Conservation (phyloP, 1,139 yeast genomes). For the Hansenula sp. region DNA sequence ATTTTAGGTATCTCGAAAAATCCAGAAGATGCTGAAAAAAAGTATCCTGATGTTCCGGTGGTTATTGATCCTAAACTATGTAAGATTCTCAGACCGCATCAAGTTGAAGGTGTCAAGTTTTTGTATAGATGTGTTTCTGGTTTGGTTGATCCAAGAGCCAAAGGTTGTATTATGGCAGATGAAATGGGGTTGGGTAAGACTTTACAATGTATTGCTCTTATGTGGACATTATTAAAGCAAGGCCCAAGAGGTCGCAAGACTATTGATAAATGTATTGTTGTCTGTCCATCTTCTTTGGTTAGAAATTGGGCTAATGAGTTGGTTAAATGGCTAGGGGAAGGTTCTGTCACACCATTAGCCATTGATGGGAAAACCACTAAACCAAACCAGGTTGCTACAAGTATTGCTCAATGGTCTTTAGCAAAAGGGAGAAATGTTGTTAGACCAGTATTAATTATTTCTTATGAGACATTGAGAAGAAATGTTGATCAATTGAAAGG, state of each 20-base stretch:
- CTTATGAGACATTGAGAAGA: constrained; percentile 89
- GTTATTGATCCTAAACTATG: constrained; percentile 90
- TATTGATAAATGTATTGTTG: constrained; percentile 87
- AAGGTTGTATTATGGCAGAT: constrained; percentile 99
- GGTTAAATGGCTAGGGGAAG: constrained; percentile 93
- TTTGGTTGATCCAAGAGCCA: constrained; percentile 75
- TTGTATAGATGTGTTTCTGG: constrained; percentile 90
- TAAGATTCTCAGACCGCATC: constrained; percentile 90
- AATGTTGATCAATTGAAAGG: constrained; percentile 75
- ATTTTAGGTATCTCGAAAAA: constrained; percentile 65
- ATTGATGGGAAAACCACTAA: constrained; percentile 85
- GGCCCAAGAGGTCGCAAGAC: constrained; percentile 86
- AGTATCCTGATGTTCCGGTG: constrained; percentile 85
- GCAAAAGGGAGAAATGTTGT: constrained; percentile 88
- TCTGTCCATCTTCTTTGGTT: constrained; percentile 93
- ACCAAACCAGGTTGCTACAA: constrained; percentile 59
- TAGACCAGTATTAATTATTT: constrained; percentile 90
- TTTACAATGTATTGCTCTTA: constrained; percentile 80
- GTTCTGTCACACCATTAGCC: constrained; percentile 81
- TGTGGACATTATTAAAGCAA: constrained; percentile 92
- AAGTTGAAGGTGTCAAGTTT: constrained; percentile 91
- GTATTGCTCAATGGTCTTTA: constrained; percentile 80
- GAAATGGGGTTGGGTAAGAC: constrained; percentile 99
- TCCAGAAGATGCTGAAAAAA: constrained; percentile 43
- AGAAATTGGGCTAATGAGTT: constrained; percentile 98